phyloP scores from a whole-genome alignment of 768 basidiomycete genomes.

The Mycena belliarum region DNA sequence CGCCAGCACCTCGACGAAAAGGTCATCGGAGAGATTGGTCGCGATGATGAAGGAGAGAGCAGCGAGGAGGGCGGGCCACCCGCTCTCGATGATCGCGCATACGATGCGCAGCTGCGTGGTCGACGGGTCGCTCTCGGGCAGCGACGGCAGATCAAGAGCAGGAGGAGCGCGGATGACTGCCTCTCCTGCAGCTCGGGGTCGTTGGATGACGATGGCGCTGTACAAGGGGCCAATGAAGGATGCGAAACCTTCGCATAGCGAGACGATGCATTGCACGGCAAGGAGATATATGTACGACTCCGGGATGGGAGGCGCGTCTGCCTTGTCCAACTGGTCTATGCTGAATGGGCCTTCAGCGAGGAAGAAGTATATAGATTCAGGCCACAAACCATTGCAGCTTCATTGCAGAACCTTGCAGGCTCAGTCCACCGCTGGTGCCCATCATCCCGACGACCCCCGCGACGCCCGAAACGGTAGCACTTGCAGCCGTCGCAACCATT shows the following conservation, averaged over 20 bases:
- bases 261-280: slow-evolving; percentile 83
- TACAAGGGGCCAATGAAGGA: slow-evolving; percentile 76
- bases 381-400: slow-evolving; percentile 82
- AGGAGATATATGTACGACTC: slow-evolving; percentile 94
- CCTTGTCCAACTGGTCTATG: slow-evolving; percentile 98
- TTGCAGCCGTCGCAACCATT: slow-evolving; percentile 81
- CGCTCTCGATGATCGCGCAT: slow-evolving; percentile 77
- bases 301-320: slow-evolving; percentile 90
- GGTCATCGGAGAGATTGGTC: slow-evolving; percentile 88
- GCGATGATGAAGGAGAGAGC: slow-evolving; percentile 87
- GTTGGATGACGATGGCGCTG: slow-evolving; percentile 65
- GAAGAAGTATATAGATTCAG: not conserved
- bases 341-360: slow-evolving; percentile 39
- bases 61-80: slow-evolving; percentile 92
- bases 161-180: slow-evolving; percentile 70
- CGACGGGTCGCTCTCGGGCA: slow-evolving; percentile 50
- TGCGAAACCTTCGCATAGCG: slow-evolving; percentile 85
- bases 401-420: slow-evolving; percentile 74
- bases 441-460: slow-evolving; percentile 89
- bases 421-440: slow-evolving; percentile 66
- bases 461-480: slow-evolving; percentile 80
- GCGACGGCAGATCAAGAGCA: slow-evolving; percentile 60
- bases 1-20: slow-evolving; percentile 84
- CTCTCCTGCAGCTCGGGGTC: slow-evolving; percentile 62
- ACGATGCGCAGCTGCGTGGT: slow-evolving; percentile 64